phyloP scores from a whole-genome alignment of 2,329 filamentous ascomycete genomes.

The Exophiala spinifera region DNA sequence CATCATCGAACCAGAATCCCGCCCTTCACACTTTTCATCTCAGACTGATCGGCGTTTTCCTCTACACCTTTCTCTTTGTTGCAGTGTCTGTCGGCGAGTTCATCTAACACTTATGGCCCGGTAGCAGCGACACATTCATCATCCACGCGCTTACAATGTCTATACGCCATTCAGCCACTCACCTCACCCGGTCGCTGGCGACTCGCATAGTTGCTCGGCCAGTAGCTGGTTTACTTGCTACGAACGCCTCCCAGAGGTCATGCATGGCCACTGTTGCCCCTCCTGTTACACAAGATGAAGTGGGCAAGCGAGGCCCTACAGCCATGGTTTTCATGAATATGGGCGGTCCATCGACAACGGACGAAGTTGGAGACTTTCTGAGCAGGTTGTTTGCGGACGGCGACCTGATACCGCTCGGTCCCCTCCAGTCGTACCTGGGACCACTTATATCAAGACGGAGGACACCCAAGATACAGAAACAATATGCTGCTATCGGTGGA shows the following conservation, averaged over 20 bases:
- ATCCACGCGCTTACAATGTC: slow-evolving; percentile 14
- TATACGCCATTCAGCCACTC: slow-evolving; percentile 9
- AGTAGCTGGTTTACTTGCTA: not conserved
- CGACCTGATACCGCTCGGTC: slow-evolving; percentile 92
- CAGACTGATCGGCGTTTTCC: not conserved
- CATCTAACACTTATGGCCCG: slow-evolving; percentile 11
- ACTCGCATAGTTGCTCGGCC: slow-evolving; percentile 5
- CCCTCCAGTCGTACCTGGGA: slow-evolving; percentile 84
- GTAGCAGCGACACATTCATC: not conserved
- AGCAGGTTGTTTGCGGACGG: slow-evolving; percentile 88
- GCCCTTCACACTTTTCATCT: not conserved
- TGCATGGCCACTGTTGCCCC: slow-evolving; percentile 62
- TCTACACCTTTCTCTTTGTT: too few species aligned
- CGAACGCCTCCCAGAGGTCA: slow-evolving; percentile 26
- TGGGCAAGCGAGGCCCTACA: slow-evolving; percentile 73
- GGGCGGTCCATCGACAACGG: slow-evolving; percentile 86
- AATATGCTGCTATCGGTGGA: slow-evolving; percentile 91
- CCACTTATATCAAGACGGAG: slow-evolving; percentile 80
- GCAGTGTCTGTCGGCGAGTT: not conserved
- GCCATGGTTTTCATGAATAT: slow-evolving; percentile 99
- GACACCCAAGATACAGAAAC: slow-evolving; percentile 94
- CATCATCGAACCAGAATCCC: not conserved
- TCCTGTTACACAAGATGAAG: slow-evolving; percentile 75
- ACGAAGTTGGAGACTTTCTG: slow-evolving; percentile 85
- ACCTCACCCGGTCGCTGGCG: slow-evolving; percentile 13